Evolutionary conservation across 2,329 filamentous ascomycete species (phyloP).

Genomic region (Paracoccidioides brasiliensis): DNA sequence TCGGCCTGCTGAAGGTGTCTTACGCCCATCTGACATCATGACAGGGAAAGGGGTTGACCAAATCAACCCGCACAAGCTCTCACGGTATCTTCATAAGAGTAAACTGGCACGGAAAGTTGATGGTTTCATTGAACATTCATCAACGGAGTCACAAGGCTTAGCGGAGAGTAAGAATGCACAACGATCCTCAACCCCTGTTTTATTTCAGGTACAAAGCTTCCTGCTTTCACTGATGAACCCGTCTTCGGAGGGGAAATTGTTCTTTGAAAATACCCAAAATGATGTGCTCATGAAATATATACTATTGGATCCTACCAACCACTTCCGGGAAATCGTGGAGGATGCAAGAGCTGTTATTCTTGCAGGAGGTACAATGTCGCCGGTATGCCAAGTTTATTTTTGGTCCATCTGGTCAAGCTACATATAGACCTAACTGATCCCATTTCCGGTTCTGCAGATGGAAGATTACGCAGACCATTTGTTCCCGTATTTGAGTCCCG

Average conservation of each 20-base stretch:
- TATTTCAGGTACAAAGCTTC: slow-evolving; percentile 55
- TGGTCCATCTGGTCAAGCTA: not conserved
- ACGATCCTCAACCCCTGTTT: slow-evolving; percentile 36
- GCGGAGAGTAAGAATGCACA: slow-evolving; percentile 5
- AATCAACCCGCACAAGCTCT: slow-evolving; percentile 82
- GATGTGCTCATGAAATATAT: slow-evolving; percentile 63
- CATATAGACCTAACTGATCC: slow-evolving; percentile 3
- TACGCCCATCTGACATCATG: slow-evolving; percentile 60
- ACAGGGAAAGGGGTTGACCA: slow-evolving; percentile 81
- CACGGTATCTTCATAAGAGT: slow-evolving; percentile 77
- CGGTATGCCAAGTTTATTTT: slow-evolving; percentile 34
- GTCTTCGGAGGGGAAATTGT: slow-evolving; percentile 52
- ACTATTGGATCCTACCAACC: slow-evolving; percentile 77
- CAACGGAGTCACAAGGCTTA: slow-evolving; percentile 29
- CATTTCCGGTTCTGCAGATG: slow-evolving; percentile 39
- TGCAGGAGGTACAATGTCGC: slow-evolving; percentile 94
- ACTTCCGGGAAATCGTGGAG: slow-evolving; percentile 77
- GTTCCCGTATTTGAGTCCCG: slow-evolving; percentile 56
- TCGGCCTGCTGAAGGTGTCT: slow-evolving; percentile 48
- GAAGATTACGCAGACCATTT: slow-evolving; percentile 77
- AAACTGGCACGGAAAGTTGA: slow-evolving; percentile 92
- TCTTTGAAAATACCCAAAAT: slow-evolving; percentile 37
- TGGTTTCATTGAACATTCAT: slow-evolving; percentile 56
- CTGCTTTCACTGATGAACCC: slow-evolving; percentile 76
- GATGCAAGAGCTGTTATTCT: slow-evolving; percentile 77